phyloP scores from a whole-genome alignment of 805 yeast species.

The Vanderwaltozyma polyspora region DNA sequence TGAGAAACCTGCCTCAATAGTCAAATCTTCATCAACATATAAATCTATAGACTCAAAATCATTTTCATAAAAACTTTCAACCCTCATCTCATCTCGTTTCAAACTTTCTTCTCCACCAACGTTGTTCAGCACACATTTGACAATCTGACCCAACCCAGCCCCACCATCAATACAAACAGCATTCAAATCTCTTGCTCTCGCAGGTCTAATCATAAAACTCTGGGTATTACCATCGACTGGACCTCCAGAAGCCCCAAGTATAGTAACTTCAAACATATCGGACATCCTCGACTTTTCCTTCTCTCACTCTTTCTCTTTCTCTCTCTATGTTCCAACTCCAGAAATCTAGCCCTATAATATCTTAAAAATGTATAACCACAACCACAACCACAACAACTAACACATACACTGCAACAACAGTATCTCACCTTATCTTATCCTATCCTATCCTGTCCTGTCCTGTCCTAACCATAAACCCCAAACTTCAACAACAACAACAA shows the following conservation, averaged over 20 bases:
- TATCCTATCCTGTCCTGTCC: no score
- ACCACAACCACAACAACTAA: no score
- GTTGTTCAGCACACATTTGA: no score
- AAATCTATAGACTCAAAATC: conserved; percentile 13
- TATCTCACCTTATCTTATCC: no score
- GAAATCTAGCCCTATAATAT: no score
- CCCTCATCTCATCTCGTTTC: conserved; percentile 2
- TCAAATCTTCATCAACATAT: conserved; percentile 8
- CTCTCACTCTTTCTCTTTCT: no score
- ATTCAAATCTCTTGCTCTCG: conserved; percentile 21
- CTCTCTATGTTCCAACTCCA: no score
- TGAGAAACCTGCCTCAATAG: conserved; percentile 12
- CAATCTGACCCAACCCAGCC: conserved; percentile 47
- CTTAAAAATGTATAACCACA: no score
- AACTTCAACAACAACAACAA: no score
- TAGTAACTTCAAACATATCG: conserved; percentile 42
- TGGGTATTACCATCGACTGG: conserved; percentile 67
- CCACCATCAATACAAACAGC: conserved; percentile 72
- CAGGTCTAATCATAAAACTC: conserved; percentile 53
- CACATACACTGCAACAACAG: no score
- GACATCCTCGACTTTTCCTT: no score
- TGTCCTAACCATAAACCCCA: no score
- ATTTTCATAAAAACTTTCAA: conserved; percentile 16
- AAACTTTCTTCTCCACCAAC: conserved; percentile 5
- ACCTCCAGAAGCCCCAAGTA: conserved; percentile 78